A percentile compares a stretch with the other conserved stretches of the same genome.
phyloP scores from a whole-genome alignment of 352 stramenopile genomes.

The Globisporangium rhizosaccharum region DNA sequence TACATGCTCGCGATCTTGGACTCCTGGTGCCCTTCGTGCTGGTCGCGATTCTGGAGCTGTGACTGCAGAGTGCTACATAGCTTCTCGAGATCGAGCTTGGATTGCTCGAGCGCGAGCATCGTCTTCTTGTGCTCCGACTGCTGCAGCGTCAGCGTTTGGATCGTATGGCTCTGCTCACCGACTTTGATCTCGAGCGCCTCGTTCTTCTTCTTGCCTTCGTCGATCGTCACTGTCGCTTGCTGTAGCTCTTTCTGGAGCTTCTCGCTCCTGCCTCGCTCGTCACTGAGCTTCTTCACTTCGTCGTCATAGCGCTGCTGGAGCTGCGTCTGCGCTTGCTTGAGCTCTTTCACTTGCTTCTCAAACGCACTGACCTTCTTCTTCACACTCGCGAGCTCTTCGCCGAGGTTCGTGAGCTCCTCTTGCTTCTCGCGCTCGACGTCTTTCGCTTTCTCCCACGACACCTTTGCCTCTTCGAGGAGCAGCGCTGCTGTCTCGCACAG shows the following conservation, averaged over 20 bases:
- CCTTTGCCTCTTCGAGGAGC: conserved; percentile 64
- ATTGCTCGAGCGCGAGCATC: conserved; percentile 49
- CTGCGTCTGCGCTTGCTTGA: conserved; percentile 5
- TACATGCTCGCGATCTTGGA: conserved; percentile 61
- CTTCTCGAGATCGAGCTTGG: conserved; percentile 64
- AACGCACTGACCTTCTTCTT: conserved; percentile 40
- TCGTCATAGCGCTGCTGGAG: conserved; percentile 9
- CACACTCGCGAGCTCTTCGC: conserved; percentile 56
- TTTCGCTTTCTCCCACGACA: conserved; percentile 71
- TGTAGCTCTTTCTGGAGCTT: conserved; percentile 46
- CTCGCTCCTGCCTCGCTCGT: conserved; percentile 29
- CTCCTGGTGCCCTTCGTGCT: conserved; percentile 62
- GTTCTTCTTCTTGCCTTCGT: conserved; percentile 48
- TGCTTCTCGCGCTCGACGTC: conserved; percentile 73
- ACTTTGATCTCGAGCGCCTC: conserved; percentile 41
- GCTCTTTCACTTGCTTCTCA: conserved; percentile 25
- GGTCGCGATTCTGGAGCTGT: conserved; percentile 55
- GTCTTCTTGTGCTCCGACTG: conserved; percentile 49
- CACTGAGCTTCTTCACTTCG: conserved; percentile 16
- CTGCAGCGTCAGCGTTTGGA: conserved; percentile 58
- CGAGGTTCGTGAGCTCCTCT: conserved; percentile 63
- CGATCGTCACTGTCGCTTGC: conserved; percentile 14
- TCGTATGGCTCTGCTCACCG: conserved; percentile 43
- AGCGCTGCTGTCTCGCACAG: conserved; percentile 41
- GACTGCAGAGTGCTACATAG: conserved; percentile 44